Evolutionary conservation across 768 basidiomycete genomes (phyloP), one percentile per base, ranked within the genome.

Genomic region (Phylloporus scabripes): DNA sequence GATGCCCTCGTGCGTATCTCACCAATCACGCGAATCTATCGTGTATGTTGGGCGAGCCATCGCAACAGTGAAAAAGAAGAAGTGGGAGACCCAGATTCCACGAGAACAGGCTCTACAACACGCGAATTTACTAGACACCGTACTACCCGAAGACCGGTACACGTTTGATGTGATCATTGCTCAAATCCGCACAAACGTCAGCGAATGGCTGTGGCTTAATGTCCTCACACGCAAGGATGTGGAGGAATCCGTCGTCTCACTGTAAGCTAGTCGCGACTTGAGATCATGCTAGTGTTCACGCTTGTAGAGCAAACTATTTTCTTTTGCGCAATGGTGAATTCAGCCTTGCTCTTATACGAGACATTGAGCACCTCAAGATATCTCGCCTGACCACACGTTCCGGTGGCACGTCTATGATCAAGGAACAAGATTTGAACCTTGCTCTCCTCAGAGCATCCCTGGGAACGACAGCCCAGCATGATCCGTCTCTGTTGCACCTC

Each of bases 151-250:
- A 58, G 85, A 92, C 55, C 81, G 80, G 52, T 83, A 87, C 52
- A 76, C 73, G 14, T 90, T 96, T 59, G 89, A 90, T 62, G 70
- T 74, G 28, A 78, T 83, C 50, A 80, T 96, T 31, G 70, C 79
- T 15, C 80, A 84, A 51, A 88, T 93, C 32, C 73, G 92, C 50
- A 84, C 77, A 1, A 83, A 85, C 49, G 79, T 94, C 44, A 87
- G 91, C 61, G 93, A 96, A 73, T 96, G 92, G 92, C 72, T 96
- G 1, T 96, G 92, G 93, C 66, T 82, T 20, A 91, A 93, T 60
- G 85, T 95, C 32, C 72, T 96, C 45, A 94, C 91, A 2, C 77
- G 77, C 59, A 78, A 80, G 56, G 90, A 92, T 53, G 85, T 94
- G 1, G 83, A 87, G 54, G 85, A 86, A 20, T 85, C 92, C 0